Conservation (phyloP, 2,329 filamentous ascomycete genomes). For the Coniochaeta sp. region DNA sequence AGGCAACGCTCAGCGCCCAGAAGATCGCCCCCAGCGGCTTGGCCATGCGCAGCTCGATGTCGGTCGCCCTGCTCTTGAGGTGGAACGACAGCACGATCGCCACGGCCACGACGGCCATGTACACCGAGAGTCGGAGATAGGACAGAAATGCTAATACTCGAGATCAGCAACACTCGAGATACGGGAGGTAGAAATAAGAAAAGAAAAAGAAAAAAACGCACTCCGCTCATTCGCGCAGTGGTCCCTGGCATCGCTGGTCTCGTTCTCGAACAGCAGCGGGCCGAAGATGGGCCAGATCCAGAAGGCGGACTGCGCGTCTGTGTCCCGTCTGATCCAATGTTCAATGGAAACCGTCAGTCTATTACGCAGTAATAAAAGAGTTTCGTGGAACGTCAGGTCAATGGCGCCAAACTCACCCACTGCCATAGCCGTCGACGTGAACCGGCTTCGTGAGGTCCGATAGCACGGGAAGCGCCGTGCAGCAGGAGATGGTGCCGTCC, state of each 20-base stretch:
- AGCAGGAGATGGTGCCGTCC: slow-evolving; percentile 28
- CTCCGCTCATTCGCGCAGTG: slow-evolving; percentile 75
- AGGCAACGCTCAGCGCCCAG: slow-evolving; percentile 75
- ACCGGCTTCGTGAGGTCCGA: slow-evolving; percentile 27
- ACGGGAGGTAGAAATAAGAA: background rate
- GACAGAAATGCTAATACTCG: slow-evolving; percentile 63
- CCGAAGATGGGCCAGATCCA: slow-evolving; percentile 56
- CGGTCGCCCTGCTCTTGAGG: slow-evolving; percentile 63
- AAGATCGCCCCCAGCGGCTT: slow-evolving; percentile 82
- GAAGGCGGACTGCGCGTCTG: slow-evolving; percentile 36
- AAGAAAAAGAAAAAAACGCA: slow-evolving; percentile 19
- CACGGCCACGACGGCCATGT: slow-evolving; percentile 83
- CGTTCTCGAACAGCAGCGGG: slow-evolving; percentile 66
- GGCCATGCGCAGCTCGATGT: slow-evolving; percentile 68
- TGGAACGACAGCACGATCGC: slow-evolving; percentile 94
- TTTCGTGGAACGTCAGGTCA: too few relatives aligned
- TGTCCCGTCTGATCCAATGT: slow-evolving; percentile 11
- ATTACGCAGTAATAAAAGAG: too few relatives aligned
- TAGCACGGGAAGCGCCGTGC: slow-evolving; percentile 29
- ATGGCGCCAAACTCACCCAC: slow-evolving; percentile 5
- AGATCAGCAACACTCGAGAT: background rate
- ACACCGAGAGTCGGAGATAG: slow-evolving; percentile 81
- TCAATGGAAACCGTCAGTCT: too few relatives aligned
- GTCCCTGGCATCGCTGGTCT: slow-evolving; percentile 66
- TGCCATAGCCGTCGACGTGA: slow-evolving; percentile 31